Conservation (phyloP, 768 basidiomycete species). For the Symmetrospora coprosmae region DNA sequence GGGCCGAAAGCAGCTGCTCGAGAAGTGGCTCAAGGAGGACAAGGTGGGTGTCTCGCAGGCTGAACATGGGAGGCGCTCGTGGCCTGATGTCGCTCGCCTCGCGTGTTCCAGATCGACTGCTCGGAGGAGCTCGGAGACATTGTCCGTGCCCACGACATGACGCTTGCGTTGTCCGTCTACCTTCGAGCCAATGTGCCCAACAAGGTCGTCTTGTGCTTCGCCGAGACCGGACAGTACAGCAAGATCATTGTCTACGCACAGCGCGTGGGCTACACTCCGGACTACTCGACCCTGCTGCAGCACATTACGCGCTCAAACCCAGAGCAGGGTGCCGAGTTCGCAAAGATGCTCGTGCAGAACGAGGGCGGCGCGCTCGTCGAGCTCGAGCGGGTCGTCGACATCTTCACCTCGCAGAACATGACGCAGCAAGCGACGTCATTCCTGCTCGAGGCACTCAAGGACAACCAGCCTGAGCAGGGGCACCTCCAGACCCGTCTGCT, state of each 20-base stretch:
- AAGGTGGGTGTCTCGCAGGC: conserved; percentile 48
- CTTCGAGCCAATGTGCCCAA: conserved; percentile 93
- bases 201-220: conserved; percentile 90
- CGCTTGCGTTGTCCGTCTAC: conserved; percentile 90
- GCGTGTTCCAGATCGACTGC: conserved; percentile 62
- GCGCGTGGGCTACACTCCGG: conserved; percentile 86
- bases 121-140: conserved; percentile 97
- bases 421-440: conserved; percentile 98
- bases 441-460: conserved; percentile 91
- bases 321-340: conserved; percentile 96
- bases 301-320: conserved; percentile 92
- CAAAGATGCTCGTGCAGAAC: conserved; percentile 83
- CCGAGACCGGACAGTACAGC: conserved; percentile 94
- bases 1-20: conserved; percentile 73
- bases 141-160: conserved; percentile 87
- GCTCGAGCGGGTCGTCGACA: conserved; percentile 87
- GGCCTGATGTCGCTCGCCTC: neutral
- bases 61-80: neutral
- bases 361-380: conserved; percentile 85
- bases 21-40: conserved; percentile 99
- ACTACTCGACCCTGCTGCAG: conserved; percentile 80
- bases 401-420: conserved; percentile 99
- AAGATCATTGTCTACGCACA: conserved; percentile 96
- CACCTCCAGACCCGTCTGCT: conserved; percentile 88
- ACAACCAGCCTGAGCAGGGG: conserved; percentile 92